phyloP scores from a whole-genome alignment of 192 early-diverging fungal species.

The Geosiphon pyriformis region DNA sequence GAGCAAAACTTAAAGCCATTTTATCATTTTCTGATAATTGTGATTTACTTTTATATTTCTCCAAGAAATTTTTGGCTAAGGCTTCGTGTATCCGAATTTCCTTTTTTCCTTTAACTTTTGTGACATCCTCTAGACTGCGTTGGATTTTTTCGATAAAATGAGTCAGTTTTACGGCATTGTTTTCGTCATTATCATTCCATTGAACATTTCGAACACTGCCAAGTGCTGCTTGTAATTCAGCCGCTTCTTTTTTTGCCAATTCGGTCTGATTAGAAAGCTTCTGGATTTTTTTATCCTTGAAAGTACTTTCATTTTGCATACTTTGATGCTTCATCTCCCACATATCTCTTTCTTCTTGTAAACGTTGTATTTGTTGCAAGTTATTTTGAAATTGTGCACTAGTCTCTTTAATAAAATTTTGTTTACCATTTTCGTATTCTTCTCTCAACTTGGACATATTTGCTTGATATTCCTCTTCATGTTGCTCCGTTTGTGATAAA shows the following conservation, averaged over 20 bases:
- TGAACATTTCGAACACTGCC: not conserved
- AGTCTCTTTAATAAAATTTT: too few species aligned
- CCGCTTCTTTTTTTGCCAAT: not conserved
- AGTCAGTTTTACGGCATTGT: not conserved
- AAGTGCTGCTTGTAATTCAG: not conserved
- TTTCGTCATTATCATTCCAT: not conserved
- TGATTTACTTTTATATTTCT: not conserved
- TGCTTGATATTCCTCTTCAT: too few species aligned
- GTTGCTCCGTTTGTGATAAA: too few species aligned
- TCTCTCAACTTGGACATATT: too few species aligned
- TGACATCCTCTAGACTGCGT: not conserved
- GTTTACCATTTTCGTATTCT: not conserved
- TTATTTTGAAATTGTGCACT: too few species aligned
- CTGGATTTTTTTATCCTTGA: not conserved
- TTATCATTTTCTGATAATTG: not conserved
- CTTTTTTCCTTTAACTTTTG: conserved; percentile 2
- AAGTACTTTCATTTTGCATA: not conserved
- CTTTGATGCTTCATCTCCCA: not conserved
- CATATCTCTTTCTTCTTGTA: not conserved
- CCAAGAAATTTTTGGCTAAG: not conserved
- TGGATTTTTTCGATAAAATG: not conserved
- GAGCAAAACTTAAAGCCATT: not conserved
- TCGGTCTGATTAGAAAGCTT: not conserved
- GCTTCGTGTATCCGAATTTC: not conserved
- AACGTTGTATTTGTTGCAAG: not conserved